Conservation (phyloP, 2,329 filamentous ascomycete genomes). For the Albophoma yamanashiensis region DNA sequence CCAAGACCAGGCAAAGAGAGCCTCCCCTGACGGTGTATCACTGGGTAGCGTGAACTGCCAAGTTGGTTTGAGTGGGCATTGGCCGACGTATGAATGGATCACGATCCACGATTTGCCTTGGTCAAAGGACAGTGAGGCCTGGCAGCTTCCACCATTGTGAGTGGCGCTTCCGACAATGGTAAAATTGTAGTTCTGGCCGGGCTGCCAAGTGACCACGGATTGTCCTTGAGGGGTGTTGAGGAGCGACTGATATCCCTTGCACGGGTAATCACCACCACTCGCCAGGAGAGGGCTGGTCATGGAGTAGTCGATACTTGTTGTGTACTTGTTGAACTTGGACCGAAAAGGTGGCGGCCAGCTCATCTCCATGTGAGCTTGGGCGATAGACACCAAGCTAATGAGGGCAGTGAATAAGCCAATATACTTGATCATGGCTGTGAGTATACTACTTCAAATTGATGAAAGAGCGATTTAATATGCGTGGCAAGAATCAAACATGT, state of each 20-base stretch:
- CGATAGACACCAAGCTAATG: neutral
- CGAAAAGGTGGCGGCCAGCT: neutral
- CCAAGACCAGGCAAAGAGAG: neutral
- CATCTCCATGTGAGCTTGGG: neutral
- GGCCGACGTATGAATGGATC: neutral
- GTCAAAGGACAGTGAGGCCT: neutral
- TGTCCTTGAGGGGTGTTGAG: neutral
- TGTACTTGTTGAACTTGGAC: neutral
- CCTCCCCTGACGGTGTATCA: neutral
- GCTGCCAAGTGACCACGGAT: neutral
- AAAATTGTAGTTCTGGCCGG: neutral
- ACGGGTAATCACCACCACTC: neutral
- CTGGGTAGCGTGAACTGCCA: neutral
- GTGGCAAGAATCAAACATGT: neutral
- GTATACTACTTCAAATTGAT: neutral
- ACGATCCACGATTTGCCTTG: neutral
- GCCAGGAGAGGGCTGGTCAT: neutral
- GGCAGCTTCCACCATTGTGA: neutral
- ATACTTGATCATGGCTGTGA: neutral
- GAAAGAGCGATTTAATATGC: neutral
- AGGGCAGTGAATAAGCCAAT: neutral
- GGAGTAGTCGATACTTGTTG: neutral
- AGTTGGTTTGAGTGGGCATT: neutral
- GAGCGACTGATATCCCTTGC: neutral
- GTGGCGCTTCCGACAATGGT: neutral